A percentile compares a stretch with the other conserved stretches of the same genome.
These are phyloP conservation scores for Candida nonsorbophila DNA, from an alignment of 805 yeast species.

Conservation along the genomic window DNA sequence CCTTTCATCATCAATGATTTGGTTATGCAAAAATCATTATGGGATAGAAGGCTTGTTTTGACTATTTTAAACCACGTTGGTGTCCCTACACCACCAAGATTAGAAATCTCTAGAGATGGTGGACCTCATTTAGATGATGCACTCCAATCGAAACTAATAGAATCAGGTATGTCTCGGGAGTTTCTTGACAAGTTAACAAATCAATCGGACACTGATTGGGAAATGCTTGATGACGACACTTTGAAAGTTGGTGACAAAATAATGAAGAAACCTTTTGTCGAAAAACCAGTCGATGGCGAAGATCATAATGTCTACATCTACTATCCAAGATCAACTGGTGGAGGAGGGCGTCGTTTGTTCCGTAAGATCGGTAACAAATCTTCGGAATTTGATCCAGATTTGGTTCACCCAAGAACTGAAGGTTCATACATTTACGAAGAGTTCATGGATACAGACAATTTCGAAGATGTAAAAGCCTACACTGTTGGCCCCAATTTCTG, in stretches of 20 bases:
- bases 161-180: constrained; percentile 27
- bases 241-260: constrained; percentile 66
- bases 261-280: constrained; percentile 88
- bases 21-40: constrained; percentile 85
- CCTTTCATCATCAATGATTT: constrained; percentile 89
- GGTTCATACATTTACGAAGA: constrained; percentile 92
- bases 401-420: constrained; percentile 70
- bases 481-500: constrained; percentile 90
- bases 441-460: constrained; percentile 96
- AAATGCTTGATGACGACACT: constrained; percentile 78
- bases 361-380: constrained; percentile 96
- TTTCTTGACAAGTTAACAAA: constrained; percentile 62
- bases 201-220: constrained; percentile 71
- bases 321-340: constrained; percentile 84
- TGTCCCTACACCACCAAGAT: constrained; percentile 87
- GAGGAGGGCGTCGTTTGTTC: constrained; percentile 93
- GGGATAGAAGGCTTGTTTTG: constrained; percentile 94
- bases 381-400: constrained; percentile 86
- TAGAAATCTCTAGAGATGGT: constrained; percentile 92
- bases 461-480: constrained; percentile 97
- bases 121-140: constrained; percentile 78
- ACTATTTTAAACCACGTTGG: constrained; percentile 68
- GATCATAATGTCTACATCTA: constrained; percentile 95
- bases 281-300: constrained; percentile 98
- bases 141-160: constrained; percentile 44